phyloP scores from a whole-genome alignment of 306 rosid species.

The Cucurbita pepo region DNA sequence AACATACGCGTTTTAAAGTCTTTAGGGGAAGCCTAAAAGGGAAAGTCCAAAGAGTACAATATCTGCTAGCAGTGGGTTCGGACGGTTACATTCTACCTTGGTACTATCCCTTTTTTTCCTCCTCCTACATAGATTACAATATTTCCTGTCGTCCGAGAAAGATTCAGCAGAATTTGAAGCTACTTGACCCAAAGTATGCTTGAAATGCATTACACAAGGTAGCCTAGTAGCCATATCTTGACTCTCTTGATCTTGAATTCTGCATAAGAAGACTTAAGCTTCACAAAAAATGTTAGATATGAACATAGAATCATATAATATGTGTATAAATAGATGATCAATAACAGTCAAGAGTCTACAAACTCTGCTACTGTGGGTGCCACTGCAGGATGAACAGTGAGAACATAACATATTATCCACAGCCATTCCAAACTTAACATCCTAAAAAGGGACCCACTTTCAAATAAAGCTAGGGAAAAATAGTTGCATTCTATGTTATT shows the following conservation, averaged over 20 bases:
- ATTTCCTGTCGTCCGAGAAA: neutral
- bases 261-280: neutral
- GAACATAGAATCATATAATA: neutral
- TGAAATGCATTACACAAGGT: neutral
- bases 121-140: neutral
- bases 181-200: neutral
- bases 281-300: neutral
- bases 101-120: neutral
- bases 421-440: neutral
- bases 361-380: neutral
- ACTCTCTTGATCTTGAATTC: neutral
- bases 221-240: neutral
- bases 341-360: neutral
- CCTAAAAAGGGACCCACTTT: neutral
- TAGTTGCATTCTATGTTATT: neutral
- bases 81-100: too few species aligned
- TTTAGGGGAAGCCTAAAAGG: too few species aligned
- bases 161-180: neutral
- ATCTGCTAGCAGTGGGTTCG: too few species aligned
- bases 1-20: too few species aligned
- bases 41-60: too few species aligned
- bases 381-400: neutral
- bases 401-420: neutral
- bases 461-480: neutral
- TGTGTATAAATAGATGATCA: neutral